Percentiles rank a stretch among this genome's conserved stretches.
Conservation (phyloP, 495 filamentous ascomycete genomes). For the Penicillium odoratum region DNA sequence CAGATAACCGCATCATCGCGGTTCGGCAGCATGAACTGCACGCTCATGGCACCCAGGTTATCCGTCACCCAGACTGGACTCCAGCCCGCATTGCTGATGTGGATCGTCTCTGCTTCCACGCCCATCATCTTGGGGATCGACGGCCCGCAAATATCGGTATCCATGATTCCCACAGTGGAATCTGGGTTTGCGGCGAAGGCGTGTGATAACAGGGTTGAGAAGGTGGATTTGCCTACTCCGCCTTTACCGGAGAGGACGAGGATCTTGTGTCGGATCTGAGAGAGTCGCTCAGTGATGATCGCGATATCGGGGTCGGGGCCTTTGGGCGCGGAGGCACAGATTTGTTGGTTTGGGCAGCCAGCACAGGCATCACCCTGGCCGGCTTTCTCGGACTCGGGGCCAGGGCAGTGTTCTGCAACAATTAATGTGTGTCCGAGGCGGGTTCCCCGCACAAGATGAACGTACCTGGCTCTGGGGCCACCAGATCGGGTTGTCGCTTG, state of each 20-base stretch:
- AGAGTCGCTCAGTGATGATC: constrained; percentile 78
- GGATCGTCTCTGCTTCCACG: constrained; percentile 88
- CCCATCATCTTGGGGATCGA: constrained; percentile 98
- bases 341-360: constrained; percentile 91
- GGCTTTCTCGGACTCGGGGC: constrained; percentile 83
- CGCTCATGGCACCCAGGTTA: constrained; percentile 90
- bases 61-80: constrained; percentile 91
- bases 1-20: constrained; percentile 94
- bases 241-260: constrained; percentile 92
- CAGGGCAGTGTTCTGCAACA: constrained; percentile 81
- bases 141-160: constrained; percentile 94
- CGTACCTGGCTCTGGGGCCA: constrained; percentile 85
- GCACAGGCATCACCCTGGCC: constrained; percentile 87
- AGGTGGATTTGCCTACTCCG: constrained; percentile 93
- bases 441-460: constrained; percentile 10
- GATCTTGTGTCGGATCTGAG: constrained; percentile 83
- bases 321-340: constrained; percentile 92
- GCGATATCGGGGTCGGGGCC: constrained; percentile 94
- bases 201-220: constrained; percentile 81
- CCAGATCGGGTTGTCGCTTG: constrained; percentile 71
- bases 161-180: constrained; percentile 85
- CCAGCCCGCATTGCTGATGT: constrained; percentile 81
- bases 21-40: constrained; percentile 96
- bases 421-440: background rate
- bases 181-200: constrained; percentile 78